Evolutionary conservation across 106 monocot genomes (phyloP).

Genomic region (Apostasia ramifera): DNA sequence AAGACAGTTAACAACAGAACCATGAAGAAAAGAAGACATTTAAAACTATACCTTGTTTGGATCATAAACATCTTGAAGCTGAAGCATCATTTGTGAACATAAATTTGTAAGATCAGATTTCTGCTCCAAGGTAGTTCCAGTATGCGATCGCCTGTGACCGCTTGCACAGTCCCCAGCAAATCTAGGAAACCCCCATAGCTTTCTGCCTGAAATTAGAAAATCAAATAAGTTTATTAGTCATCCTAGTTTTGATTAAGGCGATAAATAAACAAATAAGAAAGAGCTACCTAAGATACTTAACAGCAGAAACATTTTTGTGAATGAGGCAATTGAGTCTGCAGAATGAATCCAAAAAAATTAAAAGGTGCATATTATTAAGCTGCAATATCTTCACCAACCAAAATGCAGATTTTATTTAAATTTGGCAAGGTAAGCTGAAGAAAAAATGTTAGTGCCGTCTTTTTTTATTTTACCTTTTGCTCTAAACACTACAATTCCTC

Average conservation of each 20-base stretch:
- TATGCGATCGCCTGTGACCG: constrained; percentile 42
- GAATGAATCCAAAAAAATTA: too few relatives aligned
- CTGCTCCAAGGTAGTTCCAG: constrained; percentile 55
- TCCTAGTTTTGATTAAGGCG: not conserved
- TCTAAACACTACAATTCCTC: too few relatives aligned
- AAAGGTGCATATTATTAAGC: too few relatives aligned
- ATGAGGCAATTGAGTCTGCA: too few relatives aligned
- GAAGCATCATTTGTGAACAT: constrained; percentile 90
- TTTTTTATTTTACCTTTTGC: too few relatives aligned
- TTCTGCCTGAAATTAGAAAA: constrained; percentile 49
- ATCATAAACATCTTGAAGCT: constrained; percentile 83
- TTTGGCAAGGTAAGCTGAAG: too few relatives aligned
- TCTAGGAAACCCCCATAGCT: constrained; percentile 85
- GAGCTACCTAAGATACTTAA: too few relatives aligned
- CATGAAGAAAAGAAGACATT: not conserved
- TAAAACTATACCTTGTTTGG: constrained; percentile 49
- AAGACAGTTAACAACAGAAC: not conserved
- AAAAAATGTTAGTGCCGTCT: too few relatives aligned
- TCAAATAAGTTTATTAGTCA: not conserved
- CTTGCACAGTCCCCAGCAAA: constrained; percentile 90
- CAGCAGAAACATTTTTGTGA: too few relatives aligned
- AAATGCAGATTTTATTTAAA: too few relatives aligned
- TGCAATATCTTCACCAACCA: too few relatives aligned
- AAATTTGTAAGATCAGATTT: constrained; percentile 72
- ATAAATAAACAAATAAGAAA: not conserved